A percentile compares a stretch with the other conserved stretches of the same genome.
phyloP scores from a whole-genome alignment of 2,329 filamentous ascomycete genomes.

The Aspergillus carbonarius region DNA sequence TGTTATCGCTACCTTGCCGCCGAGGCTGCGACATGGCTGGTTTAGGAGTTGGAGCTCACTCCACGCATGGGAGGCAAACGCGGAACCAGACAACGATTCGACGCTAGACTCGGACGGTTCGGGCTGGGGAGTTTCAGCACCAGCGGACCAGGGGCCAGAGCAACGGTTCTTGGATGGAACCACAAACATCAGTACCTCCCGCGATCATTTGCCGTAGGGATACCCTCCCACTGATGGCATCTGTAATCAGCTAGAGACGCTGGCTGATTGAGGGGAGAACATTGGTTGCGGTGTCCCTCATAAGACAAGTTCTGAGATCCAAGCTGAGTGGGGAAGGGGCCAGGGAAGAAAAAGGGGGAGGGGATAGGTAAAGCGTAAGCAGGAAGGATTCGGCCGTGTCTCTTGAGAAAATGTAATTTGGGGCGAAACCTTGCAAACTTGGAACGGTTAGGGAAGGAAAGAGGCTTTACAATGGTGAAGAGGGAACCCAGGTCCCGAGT shows the following conservation, averaged over 20 bases:
- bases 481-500: not conserved
- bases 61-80: slow-evolving; percentile 14
- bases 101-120: slow-evolving; percentile 18
- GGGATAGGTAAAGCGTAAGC: not conserved
- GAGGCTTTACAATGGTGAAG: not conserved
- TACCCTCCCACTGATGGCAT: not conserved
- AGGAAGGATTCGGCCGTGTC: not conserved
- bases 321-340: slow-evolving; percentile 1
- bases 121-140: slow-evolving; percentile 9
- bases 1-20: slow-evolving; percentile 32
- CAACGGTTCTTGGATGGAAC: not conserved
- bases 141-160: slow-evolving; percentile 16
- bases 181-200: not conserved
- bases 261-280: not conserved
- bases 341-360: slow-evolving; percentile 1
- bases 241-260: not conserved
- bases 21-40: slow-evolving; percentile 37
- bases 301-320: not conserved
- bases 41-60: slow-evolving; percentile 18
- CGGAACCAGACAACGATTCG: slow-evolving; percentile 13
- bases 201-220: not conserved
- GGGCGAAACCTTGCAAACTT: not conserved
- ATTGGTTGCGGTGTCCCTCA: not conserved
- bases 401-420: not conserved
- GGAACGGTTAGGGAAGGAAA: not conserved